Base-by-base conservation (phyloP, 306 rosid species). In the Citrullus colocynthis region DNA sequence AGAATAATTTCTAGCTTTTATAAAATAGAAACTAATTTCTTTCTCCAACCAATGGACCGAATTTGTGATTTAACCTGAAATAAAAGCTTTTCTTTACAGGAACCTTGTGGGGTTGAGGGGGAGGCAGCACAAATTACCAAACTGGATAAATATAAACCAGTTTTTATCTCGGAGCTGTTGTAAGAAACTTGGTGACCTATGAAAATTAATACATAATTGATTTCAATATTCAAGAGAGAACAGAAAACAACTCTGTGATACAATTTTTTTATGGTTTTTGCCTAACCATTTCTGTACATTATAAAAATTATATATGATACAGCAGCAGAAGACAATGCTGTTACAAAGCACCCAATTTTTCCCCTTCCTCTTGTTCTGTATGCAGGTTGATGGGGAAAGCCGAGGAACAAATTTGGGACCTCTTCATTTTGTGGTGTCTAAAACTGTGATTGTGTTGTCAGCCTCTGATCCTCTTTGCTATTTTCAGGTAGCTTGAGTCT, bases 281-380 rank as follows among this genome's bases (percentile, higher is more conserved):
- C 61, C 77, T 57, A 75, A 37, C 74, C 49, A 58, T 49, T 15
- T 88, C 81, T 87, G 85, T 89, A 87, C 88, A 88, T 60, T 64
- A 74, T 74, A 28, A 67, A 76, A 61, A 41, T 18, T 69, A 60
- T 34, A 82, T 18, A 52, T 37, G 16, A 6, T 71, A 71, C 41
- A 48, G 56, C 76, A 14, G 42, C 6, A 71, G 24, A 15, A 48
- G 13, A 71, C 75, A 70, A 12, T 44, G 12, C 16, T 18, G 57
- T 70, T 14, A 21, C 39, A 44, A 34, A 45, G 34, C 37, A 70
- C 32, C 28, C 41, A 44, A 39, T 21, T 24, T 32, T 70, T 45
- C 37, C 76, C 36, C 44, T 49, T 72, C 76, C 42, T 49, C 6
- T 30, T 48, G 6, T 72, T 72, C 15, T 48, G 49, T 44, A 72